Evolutionary conservation across 257 asterid species (phyloP).

Genomic region (Solanum dulcamara): DNA sequence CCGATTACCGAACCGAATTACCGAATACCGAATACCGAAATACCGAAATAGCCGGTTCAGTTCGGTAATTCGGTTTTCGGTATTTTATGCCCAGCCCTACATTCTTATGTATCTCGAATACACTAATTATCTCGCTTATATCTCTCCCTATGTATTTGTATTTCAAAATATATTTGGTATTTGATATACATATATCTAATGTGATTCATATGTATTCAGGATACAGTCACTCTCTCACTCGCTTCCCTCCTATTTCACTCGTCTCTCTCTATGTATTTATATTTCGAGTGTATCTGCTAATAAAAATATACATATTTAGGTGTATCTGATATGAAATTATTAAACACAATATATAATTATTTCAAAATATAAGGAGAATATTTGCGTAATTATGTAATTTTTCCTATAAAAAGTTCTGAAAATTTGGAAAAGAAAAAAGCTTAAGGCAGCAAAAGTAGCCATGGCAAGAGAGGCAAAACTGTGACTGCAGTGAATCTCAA

Average conservation of each 20-base stretch:
- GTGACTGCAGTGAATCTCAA: too few species aligned
- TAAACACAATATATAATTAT: too few species aligned
- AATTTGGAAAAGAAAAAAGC: neutral
- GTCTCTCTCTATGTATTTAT: neutral
- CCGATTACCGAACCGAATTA: too few species aligned
- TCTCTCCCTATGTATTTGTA: neutral
- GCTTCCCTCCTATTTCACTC: too few species aligned
- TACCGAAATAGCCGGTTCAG: too few species aligned
- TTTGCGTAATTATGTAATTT: too few species aligned
- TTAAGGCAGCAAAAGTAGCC: conserved; percentile 45
- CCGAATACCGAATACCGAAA: too few species aligned
- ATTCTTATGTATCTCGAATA: neutral
- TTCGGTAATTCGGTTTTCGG: too few species aligned
- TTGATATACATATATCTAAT: neutral
- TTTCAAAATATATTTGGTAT: neutral
- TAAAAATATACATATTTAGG: neutral
- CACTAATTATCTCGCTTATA: neutral
- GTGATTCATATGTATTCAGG: neutral
- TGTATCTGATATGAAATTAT: neutral
- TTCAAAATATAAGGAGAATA: neutral
- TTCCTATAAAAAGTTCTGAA: too few species aligned
- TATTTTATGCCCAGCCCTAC: too few species aligned
- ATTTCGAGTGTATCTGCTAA: neutral
- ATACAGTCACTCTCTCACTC: too few species aligned
- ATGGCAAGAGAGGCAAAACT: conserved; percentile 59